A percentile compares a stretch with the other conserved stretches of the same genome.
phyloP scores from a whole-genome alignment of 805 yeast species.

The Cyberlindnera mississippiensis region DNA sequence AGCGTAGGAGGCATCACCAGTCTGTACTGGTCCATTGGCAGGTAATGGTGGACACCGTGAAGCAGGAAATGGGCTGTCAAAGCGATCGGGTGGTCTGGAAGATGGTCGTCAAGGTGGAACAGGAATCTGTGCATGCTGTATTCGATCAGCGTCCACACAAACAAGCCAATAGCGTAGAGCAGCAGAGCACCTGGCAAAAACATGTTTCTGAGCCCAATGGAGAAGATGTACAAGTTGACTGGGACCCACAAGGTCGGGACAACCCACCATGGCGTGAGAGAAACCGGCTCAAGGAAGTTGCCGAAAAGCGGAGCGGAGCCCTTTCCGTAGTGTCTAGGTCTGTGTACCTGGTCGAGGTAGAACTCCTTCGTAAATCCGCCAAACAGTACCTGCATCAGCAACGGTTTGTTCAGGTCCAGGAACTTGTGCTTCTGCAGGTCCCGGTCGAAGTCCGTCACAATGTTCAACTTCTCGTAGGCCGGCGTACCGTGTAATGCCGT shows the following conservation, averaged over 20 bases:
- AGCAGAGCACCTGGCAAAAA: slow-evolving; percentile 39
- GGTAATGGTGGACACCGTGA: slow-evolving; percentile 95
- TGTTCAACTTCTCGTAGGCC: slow-evolving; percentile 62
- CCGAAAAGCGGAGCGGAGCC: slow-evolving; percentile 97
- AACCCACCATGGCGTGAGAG: slow-evolving; percentile 92
- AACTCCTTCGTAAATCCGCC: slow-evolving; percentile 81
- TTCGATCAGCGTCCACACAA: slow-evolving; percentile 91
- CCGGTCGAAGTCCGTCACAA: slow-evolving; percentile 70
- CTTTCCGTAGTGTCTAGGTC: slow-evolving; percentile 97
- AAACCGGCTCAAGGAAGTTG: slow-evolving; percentile 86
- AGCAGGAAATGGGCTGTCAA: slow-evolving; percentile 82
- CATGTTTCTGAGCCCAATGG: slow-evolving; percentile 48
- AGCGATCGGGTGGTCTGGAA: slow-evolving; percentile 76
- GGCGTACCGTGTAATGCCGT: slow-evolving; percentile 65
- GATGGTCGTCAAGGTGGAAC: slow-evolving; percentile 84
- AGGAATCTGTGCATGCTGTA: slow-evolving; percentile 84
- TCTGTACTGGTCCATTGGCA: slow-evolving; percentile 94
- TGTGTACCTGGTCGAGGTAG: slow-evolving; percentile 92
- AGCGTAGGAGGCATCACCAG: slow-evolving; percentile 96
- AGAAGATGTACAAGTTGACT: slow-evolving; percentile 59
- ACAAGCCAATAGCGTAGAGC: slow-evolving; percentile 75
- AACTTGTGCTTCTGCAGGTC: slow-evolving; percentile 80
- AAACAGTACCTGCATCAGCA: slow-evolving; percentile 73
- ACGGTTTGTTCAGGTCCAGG: slow-evolving; percentile 78
- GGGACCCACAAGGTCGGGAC: slow-evolving; percentile 90